phyloP scores from a whole-genome alignment of 148 eudicot species.

The Camellia lanceoleosa region DNA sequence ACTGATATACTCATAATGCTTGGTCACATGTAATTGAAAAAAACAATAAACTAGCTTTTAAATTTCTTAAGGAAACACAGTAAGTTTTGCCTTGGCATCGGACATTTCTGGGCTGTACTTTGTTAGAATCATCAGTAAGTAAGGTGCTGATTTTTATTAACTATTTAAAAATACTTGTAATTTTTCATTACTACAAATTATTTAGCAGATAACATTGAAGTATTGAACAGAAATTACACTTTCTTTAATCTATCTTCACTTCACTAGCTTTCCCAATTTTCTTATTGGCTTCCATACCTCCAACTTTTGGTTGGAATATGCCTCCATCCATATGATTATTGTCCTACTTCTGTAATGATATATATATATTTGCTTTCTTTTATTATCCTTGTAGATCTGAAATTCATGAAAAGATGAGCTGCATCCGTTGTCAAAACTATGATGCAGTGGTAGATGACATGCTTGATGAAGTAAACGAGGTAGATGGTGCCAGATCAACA shows the following conservation, averaged over 20 bases:
- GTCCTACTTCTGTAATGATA: background rate
- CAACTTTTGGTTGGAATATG: background rate
- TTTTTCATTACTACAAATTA: background rate
- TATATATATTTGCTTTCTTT: background rate
- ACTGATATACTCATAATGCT: background rate
- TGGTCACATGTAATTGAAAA: background rate
- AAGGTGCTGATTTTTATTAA: background rate
- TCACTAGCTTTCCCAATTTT: background rate
- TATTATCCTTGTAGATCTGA: constrained; percentile 58
- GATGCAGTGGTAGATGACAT: constrained; percentile 26
- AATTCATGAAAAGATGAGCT: constrained; percentile 92
- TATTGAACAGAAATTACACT: background rate
- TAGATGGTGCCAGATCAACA: constrained; percentile 25
- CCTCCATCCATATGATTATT: background rate
- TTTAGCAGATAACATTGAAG: background rate
- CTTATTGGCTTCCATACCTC: background rate
- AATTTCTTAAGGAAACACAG: background rate
- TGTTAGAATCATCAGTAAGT: background rate
- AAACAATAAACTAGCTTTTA: background rate
- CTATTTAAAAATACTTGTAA: background rate
- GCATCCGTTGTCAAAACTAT: constrained; percentile 59
- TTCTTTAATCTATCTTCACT: background rate
- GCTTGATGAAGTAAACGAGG: constrained; percentile 16
- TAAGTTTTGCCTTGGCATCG: background rate
- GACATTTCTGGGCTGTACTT: background rate